These are phyloP conservation scores for Pseudodiploospora longispora DNA, from an alignment of 2,329 filamentous ascomycete species.

Conservation along the genomic window DNA sequence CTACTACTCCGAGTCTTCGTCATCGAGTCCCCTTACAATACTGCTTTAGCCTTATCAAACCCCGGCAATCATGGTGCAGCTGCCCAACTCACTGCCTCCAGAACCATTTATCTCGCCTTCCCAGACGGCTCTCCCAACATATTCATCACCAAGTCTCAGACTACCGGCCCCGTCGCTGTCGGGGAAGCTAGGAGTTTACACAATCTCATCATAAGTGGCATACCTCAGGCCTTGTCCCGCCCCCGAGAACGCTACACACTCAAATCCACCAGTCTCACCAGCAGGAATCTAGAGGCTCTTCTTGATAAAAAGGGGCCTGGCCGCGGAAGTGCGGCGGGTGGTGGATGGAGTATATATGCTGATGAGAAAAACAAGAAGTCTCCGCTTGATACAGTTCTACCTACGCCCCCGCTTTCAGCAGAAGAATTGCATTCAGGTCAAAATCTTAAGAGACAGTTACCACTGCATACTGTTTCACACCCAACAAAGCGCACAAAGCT, in stretches of 20 bases:
- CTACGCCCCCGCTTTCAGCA: conserved; percentile 36
- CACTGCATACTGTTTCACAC: conserved; percentile 20
- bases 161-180: conserved; percentile 30
- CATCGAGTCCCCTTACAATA: conserved; percentile 73
- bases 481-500: conserved; percentile 50
- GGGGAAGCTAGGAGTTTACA: conserved; percentile 57
- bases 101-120: conserved; percentile 73
- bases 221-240: conserved; percentile 73
- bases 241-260: conserved; percentile 66
- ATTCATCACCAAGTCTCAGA: conserved; percentile 52
- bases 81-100: conserved; percentile 53
- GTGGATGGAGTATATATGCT: conserved; percentile 73
- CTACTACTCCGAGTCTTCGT: conserved; percentile 72
- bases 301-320: conserved; percentile 61
- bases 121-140: conserved; percentile 72
- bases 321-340: conserved; percentile 62
- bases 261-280: conserved; percentile 57
- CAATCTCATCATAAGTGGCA: conserved; percentile 65
- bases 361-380: conserved; percentile 49
- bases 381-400: conserved; percentile 46
- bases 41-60: conserved; percentile 38
- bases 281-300: conserved; percentile 63
- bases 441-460: conserved; percentile 19
- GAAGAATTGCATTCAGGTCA: conserved; percentile 20
- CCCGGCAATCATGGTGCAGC: conserved; percentile 22